Percentiles rank a stretch among this genome's conserved stretches.
Evolutionary conservation across 345 rosid species (phyloP).

Genomic region (Eutrema yunnanense): DNA sequence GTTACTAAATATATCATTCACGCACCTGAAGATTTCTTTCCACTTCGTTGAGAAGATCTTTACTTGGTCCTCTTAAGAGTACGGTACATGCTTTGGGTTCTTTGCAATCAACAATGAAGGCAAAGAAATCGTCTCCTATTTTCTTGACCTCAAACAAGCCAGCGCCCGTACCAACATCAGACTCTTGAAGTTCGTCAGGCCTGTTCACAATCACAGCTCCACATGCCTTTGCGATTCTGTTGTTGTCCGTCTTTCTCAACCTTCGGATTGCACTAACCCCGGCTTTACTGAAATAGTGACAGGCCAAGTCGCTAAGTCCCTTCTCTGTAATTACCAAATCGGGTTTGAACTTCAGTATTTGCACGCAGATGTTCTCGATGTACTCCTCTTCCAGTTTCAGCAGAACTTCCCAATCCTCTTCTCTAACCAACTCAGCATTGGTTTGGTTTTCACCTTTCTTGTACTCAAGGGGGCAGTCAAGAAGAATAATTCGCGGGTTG

Average conservation of each 20-base stretch:
- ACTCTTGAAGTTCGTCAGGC: constrained; percentile 92
- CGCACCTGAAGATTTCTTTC: constrained; percentile 93
- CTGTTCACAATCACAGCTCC: constrained; percentile 95
- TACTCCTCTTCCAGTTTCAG: constrained; percentile 93
- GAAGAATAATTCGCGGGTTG: constrained; percentile 80
- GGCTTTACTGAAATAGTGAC: constrained; percentile 89
- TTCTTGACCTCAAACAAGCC: constrained; percentile 93
- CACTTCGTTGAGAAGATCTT: constrained; percentile 95
- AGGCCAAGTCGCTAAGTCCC: constrained; percentile 96
- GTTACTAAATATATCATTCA: neutral
- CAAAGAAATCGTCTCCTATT: constrained; percentile 92
- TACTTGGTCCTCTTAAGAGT: constrained; percentile 94
- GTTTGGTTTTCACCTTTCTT: constrained; percentile 99
- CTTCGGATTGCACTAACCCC: constrained; percentile 95
- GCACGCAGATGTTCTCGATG: constrained; percentile 71
- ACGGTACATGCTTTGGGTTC: constrained; percentile 95
- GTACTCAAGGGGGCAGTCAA: constrained; percentile 94
- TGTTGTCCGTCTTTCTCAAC: constrained; percentile 86
- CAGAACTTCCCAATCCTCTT: constrained; percentile 89
- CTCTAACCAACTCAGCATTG: constrained; percentile 82
- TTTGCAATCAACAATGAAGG: constrained; percentile 83
- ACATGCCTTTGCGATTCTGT: constrained; percentile 92
- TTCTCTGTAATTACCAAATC: constrained; percentile 90
- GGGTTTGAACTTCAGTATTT: constrained; percentile 84
- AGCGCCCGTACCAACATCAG: constrained; percentile 95